Conservation (phyloP, 495 filamentous ascomycete genomes). For the Neurospora sp. region DNA sequence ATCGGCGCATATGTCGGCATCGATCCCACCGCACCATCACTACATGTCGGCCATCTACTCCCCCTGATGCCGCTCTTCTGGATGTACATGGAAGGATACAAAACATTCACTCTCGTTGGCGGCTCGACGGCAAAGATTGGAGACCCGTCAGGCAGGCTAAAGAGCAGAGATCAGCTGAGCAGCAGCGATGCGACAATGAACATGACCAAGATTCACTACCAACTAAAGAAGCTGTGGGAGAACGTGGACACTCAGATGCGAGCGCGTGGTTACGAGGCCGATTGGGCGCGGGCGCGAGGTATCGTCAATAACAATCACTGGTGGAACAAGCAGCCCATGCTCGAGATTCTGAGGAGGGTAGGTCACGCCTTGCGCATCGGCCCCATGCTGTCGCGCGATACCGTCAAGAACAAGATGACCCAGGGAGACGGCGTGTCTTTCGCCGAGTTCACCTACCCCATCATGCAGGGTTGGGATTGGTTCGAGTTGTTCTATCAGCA, state of each 20-base stretch:
- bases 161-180: constrained; percentile 50
- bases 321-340: constrained; percentile 57
- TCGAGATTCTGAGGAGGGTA: constrained; percentile 62
- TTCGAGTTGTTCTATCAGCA: constrained; percentile 60
- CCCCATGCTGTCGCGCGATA: constrained; percentile 80
- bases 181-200: constrained; percentile 52
- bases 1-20: constrained; percentile 81
- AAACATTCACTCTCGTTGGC: constrained; percentile 66
- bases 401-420: constrained; percentile 72
- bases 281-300: constrained; percentile 52
- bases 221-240: constrained; percentile 66
- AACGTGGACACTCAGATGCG: constrained; percentile 55
- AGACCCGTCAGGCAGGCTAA: constrained; percentile 71
- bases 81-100: constrained; percentile 78
- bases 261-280: constrained; percentile 49
- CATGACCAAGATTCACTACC: constrained; percentile 65
- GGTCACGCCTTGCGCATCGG: constrained; percentile 66
- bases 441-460: constrained; percentile 84
- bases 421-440: constrained; percentile 86
- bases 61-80: constrained; percentile 92
- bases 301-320: constrained; percentile 72
- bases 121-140: constrained; percentile 80
- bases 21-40: constrained; percentile 81
- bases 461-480: constrained; percentile 97
- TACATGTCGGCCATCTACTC: constrained; percentile 88